Base-by-base conservation (phyloP, 2,329 filamentous ascomycete genomes). In the Xylaria sp. region DNA sequence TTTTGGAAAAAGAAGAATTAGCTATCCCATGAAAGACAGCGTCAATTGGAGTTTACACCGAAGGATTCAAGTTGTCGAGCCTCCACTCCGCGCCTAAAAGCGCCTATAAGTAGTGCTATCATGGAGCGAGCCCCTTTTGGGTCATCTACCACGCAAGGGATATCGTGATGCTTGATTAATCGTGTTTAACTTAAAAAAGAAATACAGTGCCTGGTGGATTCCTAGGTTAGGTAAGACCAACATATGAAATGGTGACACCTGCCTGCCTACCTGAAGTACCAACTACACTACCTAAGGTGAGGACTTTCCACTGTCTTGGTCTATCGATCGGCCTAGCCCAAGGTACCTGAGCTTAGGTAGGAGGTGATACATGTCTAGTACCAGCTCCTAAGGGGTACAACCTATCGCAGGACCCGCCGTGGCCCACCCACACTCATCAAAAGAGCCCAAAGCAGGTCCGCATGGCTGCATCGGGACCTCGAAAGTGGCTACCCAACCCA, bases 381-480 rank as follows among this genome's bases (percentile, higher is more conserved):
- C 32, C 32, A 10, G 10, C 32, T 35, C 32, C 32, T 35, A 35
- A 35, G 32, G 51, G 16, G 16, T 44, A 18, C 35, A 21, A 55
- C 27, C 37, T 55, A 58, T 53, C 59, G 37, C 21, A 32, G 55
- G 55, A 27, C 12, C 16, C 48, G 25, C 51, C 12, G 10, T 23
- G 67, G 42, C 64, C 68, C 68, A 69, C 68, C 23, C 68, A 64
- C 68, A 67, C 65, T 69, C 50, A 69, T 68, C 50, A 64, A 70
- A 44, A 61, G 37, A 44, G 25, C 23, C 37, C 29, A 62, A 66
- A 63, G 59, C 44, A 66, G 54, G 25, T 59, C 63, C 61, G 27
- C 32, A 51, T 48, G 66, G 60, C 35, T 53, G 60, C 65, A 64
- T 54, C 48, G 40, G 55, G 42, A 50, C 35, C 18, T 44, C 37